Percentiles rank a stretch among this genome's conserved stretches.
These are phyloP conservation scores for Solanum bulbocastanum DNA, from an alignment of 257 asterid species.

Conservation along the genomic window DNA sequence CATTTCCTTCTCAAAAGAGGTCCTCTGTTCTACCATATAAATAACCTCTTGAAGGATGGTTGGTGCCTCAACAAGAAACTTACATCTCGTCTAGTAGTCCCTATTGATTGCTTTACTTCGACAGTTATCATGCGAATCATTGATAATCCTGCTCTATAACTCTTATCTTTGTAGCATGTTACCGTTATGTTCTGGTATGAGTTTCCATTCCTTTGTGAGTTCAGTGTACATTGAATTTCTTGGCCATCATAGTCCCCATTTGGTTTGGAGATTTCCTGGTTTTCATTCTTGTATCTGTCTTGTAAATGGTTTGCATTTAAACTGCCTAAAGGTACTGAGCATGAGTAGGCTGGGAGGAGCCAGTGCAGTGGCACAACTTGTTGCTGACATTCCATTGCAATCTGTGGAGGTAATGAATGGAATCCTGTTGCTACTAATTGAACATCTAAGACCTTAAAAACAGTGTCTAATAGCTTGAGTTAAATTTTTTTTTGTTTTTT, in stretches of 20 bases:
- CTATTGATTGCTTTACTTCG: background rate
- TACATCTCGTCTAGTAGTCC: background rate
- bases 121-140: background rate
- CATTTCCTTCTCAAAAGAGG: background rate
- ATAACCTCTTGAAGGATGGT: background rate
- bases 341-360: slow-evolving; percentile 92
- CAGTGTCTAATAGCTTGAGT: background rate
- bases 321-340: slow-evolving; percentile 51
- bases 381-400: slow-evolving; percentile 66
- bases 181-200: background rate
- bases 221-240: background rate
- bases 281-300: background rate
- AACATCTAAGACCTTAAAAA: background rate
- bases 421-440: background rate
- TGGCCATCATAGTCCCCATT: background rate
- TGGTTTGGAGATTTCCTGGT: background rate
- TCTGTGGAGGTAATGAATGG: slow-evolving; percentile 50
- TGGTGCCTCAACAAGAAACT: background rate
- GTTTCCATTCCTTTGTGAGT: background rate
- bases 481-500: background rate
- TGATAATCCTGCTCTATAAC: background rate
- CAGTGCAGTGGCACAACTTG: slow-evolving; percentile 87
- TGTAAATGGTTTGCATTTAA: background rate
- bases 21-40: background rate
- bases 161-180: background rate